Percentiles rank a stretch among this genome's conserved stretches.
phyloP scores from a whole-genome alignment of 345 rosid genomes.

The Hibiscus trionum region DNA sequence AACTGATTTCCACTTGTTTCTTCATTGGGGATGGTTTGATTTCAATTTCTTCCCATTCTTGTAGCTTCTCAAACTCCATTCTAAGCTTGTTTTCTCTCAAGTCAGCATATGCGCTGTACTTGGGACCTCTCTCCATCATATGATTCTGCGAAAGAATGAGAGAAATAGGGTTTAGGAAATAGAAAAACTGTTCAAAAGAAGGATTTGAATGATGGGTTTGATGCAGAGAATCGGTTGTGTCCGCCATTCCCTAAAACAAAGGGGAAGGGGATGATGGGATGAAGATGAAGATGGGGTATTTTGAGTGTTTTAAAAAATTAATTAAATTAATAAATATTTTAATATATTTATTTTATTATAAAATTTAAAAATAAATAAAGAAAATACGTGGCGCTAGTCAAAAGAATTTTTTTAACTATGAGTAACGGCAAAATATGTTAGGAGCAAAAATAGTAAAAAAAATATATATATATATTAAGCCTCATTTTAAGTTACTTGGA shows the following conservation, averaged over 20 bases:
- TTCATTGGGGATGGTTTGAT: slow-evolving; percentile 33
- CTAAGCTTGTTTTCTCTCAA: slow-evolving; percentile 54
- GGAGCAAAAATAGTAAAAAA: no score
- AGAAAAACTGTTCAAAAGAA: slow-evolving; percentile 25
- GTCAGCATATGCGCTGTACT: slow-evolving; percentile 44
- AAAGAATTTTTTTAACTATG: no score
- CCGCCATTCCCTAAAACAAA: slow-evolving; percentile 22
- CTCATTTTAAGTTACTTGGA: no score
- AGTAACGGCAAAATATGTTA: no score
- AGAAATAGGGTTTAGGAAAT: slow-evolving; percentile 45
- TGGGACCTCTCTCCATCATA: slow-evolving; percentile 73
- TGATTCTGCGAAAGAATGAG: slow-evolving; percentile 39
- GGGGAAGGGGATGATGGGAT: no score
- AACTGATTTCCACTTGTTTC: slow-evolving; percentile 65
- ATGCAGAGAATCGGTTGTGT: slow-evolving; percentile 18
- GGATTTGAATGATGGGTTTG: slow-evolving; percentile 20
- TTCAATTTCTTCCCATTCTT: slow-evolving; percentile 25
- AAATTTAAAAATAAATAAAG: no score
- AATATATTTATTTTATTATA: no score
- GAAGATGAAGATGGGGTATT: no score
- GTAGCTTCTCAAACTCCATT: slow-evolving; percentile 23
- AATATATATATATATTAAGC: no score
- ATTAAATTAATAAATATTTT: no score
- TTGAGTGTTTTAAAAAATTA: no score
- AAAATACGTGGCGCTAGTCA: no score